Evolutionary conservation across 352 stramenopile genomes (phyloP), one percentile per base, ranked within the genome.

Genomic region (Thraustochytrium sp.): DNA sequence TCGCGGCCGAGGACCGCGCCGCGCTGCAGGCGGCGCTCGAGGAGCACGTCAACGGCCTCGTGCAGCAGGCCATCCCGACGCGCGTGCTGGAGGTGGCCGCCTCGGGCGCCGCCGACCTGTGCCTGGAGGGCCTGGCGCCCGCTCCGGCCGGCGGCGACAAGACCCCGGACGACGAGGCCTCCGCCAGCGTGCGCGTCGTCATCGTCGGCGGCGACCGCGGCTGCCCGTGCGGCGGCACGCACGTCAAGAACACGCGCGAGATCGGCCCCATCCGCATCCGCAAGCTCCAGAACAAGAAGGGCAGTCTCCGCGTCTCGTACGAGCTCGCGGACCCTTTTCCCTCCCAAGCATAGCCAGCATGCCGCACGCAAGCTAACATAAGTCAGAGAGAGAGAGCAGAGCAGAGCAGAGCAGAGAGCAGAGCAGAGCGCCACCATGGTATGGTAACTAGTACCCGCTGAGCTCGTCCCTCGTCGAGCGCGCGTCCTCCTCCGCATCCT

Each of bases 171-270:
- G 77, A 54, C 36, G 76, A 84, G 18, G 78, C 82, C 16, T 65
- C 74, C 44, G 85, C 91, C 16, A 55, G 90, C 29, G 85, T 93
- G 48, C 68, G 68, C 37, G 89, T 94, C 1, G 89, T 80, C 34
- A 88, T 95, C 4, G 91, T 88, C 1, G 87, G 87, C 34, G 89
- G 55, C 9, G 48, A 51, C 3, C 44, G 85, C 72, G 85, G 84
- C 21, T 94, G 90, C 87, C 90, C 90, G 9, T 95, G 92, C 86
- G 92, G 91, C 23, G 91, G 92, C 26, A 95, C 91, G 11, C 91
- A 95, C 84, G 90, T 94, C 0, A 78, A 84, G 34, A 91, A 86
- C 75, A 93, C 91, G 8, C 68, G 84, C 31, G 84, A 88, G 29
- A 85, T 94, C 54, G 76, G 87, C 16, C 85, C 86, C 13, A 89